phyloP scores from a whole-genome alignment of 2,329 filamentous ascomycete genomes.

The Colletotrichum higginsianum region DNA sequence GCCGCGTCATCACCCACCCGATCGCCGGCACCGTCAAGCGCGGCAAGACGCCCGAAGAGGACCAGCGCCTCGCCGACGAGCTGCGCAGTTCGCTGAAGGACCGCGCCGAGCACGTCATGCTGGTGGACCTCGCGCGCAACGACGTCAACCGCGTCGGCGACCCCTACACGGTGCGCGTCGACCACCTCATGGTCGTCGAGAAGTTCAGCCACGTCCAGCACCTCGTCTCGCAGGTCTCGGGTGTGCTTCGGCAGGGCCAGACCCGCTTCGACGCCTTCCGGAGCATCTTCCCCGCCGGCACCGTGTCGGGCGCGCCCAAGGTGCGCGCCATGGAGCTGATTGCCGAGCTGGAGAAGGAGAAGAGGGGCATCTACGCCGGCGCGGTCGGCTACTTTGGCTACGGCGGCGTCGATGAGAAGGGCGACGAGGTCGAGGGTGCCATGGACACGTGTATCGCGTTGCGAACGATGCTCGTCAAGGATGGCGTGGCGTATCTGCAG shows the following conservation, averaged over 20 bases:
- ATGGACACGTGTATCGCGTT: conserved; percentile 91
- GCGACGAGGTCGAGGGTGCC: conserved; percentile 78
- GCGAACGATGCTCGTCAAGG: conserved; percentile 94
- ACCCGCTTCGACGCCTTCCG: conserved; percentile 96
- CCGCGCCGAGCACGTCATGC: conserved; percentile 95
- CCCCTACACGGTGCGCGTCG: conserved; percentile 89
- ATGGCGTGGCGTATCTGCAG: conserved; percentile 92
- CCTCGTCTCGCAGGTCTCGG: conserved; percentile 94
- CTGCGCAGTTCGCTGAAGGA: conserved; percentile 89
- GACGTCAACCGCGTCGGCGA: conserved; percentile 97
- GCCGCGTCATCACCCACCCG: conserved; percentile 93
- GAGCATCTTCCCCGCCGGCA: conserved; percentile 96
- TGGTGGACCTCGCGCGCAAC: conserved; percentile 95
- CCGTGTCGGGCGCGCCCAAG: conserved; percentile 95
- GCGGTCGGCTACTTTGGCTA: conserved; percentile 98
- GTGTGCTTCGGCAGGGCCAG: conserved; percentile 85
- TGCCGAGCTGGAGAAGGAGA: conserved; percentile 92
- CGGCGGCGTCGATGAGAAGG: conserved; percentile 76
- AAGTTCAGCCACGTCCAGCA: conserved; percentile 98
- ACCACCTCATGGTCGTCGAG: conserved; percentile 94
- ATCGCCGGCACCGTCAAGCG: conserved; percentile 97
- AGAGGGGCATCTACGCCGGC: conserved; percentile 94
- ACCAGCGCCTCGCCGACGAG: conserved; percentile 83
- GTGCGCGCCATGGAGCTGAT: conserved; percentile 98
- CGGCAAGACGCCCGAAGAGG: conserved; percentile 84